phyloP scores from a whole-genome alignment of 441 rosid genomes.

The Pelargonium fulgidum region DNA sequence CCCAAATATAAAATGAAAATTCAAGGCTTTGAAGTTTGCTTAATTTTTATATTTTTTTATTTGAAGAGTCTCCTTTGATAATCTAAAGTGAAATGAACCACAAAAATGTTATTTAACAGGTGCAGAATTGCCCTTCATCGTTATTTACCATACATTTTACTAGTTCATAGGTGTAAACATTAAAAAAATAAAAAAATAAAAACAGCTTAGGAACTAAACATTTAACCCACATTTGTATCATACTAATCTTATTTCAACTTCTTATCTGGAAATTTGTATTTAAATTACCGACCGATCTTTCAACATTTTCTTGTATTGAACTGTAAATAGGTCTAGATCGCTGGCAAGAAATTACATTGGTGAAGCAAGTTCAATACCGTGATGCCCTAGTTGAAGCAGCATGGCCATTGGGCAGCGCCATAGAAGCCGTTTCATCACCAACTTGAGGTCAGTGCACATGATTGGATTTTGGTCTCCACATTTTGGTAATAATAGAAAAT shows the following conservation, averaged over 20 bases:
- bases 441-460: constrained; percentile 14
- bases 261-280: background rate
- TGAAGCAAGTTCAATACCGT: constrained; percentile 66
- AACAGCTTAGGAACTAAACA: no score
- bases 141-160: no score
- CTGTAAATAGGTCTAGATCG: constrained; percentile 55
- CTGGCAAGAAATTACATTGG: constrained; percentile 73
- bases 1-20: no score
- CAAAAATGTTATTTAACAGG: no score
- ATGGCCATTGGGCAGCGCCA: constrained; percentile 99
- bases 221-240: background rate
- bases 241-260: background rate
- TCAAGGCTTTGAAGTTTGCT: no score
- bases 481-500: constrained; percentile 24
- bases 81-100: no score
- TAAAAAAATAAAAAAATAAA: no score
- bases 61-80: no score
- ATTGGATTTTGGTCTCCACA: constrained; percentile 21
- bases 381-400: constrained; percentile 76
- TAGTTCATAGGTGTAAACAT: no score
- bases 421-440: constrained; percentile 70
- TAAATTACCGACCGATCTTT: background rate
- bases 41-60: no score
- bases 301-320: background rate
- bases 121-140: no score